These are phyloP conservation scores for Fulvia fulva DNA, from an alignment of 2,329 filamentous ascomycete genomes.

Conservation along the genomic window DNA sequence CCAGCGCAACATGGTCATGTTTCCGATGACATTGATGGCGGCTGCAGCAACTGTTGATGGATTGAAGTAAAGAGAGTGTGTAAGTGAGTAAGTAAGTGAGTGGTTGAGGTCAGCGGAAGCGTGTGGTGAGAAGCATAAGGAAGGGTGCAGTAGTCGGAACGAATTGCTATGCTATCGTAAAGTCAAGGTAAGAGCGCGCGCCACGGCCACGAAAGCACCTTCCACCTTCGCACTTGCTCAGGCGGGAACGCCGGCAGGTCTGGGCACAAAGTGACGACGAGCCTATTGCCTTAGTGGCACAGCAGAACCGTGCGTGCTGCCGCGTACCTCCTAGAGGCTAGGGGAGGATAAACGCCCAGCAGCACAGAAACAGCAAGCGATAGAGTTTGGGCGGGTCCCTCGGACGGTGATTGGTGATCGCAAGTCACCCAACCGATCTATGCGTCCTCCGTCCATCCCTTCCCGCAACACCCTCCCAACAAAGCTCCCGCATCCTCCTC, in stretches of 20 bases:
- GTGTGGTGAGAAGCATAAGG: not conserved
- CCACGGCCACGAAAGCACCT: not conserved
- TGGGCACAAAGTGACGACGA: not conserved
- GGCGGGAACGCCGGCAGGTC: not conserved
- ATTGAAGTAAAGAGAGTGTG: not conserved
- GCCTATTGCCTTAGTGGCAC: not conserved
- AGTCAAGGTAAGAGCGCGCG: not conserved
- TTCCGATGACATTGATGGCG: not conserved
- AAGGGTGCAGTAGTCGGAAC: not conserved
- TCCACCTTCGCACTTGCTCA: not conserved
- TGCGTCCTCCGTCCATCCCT: too few species aligned
- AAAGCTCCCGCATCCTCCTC: too few species aligned
- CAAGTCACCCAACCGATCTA: too few species aligned
- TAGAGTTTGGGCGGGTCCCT: not conserved
- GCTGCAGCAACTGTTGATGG: not conserved
- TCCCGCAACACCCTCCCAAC: too few species aligned
- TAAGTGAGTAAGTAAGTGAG: not conserved
- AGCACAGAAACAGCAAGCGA: not conserved
- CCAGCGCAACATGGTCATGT: constrained; percentile 3
- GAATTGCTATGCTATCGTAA: constrained; percentile 2
- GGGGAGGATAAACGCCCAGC: not conserved
- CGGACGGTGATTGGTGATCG: too few species aligned
- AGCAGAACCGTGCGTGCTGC: not conserved
- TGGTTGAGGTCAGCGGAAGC: not conserved
- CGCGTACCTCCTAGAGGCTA: too few species aligned